Evolutionary conservation across 2,329 filamentous ascomycete species (phyloP), one percentile per base, ranked within the genome.

Genomic region (Gnomoniopsis smithogilvyi): DNA sequence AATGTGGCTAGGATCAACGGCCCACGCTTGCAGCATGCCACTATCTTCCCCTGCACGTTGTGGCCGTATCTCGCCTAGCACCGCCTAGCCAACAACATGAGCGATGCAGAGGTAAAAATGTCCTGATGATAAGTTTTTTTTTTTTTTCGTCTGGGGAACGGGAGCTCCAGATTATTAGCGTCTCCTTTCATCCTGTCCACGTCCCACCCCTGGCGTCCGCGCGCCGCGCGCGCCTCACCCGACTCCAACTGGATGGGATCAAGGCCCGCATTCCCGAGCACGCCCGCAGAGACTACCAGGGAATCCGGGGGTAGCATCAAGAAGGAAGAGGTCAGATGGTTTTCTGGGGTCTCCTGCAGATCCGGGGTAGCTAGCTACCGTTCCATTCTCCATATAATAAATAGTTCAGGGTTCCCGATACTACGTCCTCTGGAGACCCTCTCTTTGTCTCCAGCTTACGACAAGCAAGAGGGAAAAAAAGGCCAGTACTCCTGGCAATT

Each of bases 261-360:
- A n/a, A 59, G 60, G 60, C 56, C 60, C 60, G 60, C 38, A 19
- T 41, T 55, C 51, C 60, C 60, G 60, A 51, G 10, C 15, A 15
- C 15, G 34, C 34, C 34, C 15, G n/a, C 48, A 8, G 47, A 24
- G 6, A 19, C 33, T 33, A 22, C 47, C 33, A 55, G 19, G 51
- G 33, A 62, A 62, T 53, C 60, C 51, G 60, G 60, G 60, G 60
- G 59, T 59, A 53, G 43, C 51, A 43, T 6, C 17, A 43, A n/a
- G 26, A 43, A 22, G 30, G 55, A 41, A 55, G 52, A 41, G 47
- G 50, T 59, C 57, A 48, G 59, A n/a, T 49, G 45, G 14, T 43
- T 24, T 51, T 17, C 51, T 51, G 19, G 51, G 50, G 30, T 24
- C n/a, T 19, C 30, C 21, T 58, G 36, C 41, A 15, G 6, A 22